Evolutionary conservation across 2,329 filamentous ascomycete genomes (phyloP), one percentile per base, ranked within the genome.

Genomic region (Macrophomina phaseolina): DNA sequence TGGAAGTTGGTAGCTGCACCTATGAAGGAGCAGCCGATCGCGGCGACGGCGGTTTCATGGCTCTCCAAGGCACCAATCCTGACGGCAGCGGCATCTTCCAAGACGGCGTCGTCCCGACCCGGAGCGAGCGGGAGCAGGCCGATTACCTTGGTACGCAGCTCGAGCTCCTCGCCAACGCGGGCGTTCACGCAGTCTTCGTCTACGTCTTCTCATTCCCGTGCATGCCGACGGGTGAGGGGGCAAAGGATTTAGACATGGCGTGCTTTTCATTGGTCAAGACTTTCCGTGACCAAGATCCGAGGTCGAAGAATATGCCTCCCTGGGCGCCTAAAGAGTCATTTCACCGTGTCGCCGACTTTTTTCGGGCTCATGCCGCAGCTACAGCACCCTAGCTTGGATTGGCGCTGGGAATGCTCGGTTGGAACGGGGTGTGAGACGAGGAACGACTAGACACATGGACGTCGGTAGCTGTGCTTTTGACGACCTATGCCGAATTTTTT

Each of bases 11-110:
- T 6, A 18, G 46, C 46, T 49, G 46, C 46, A 18, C 46, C 16
- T 49, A 49, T 18, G 46, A 49, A 18, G 46, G 46, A 49, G 46
- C 46, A 18, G 46, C 46, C 11, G n/a, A 28, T 0, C 46, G 46
- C 3, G 46, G 46, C 2, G 46, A 49, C 5, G 46, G 46, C 2
- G 46, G 46, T 14, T 49, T 49, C 46, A 4, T 49, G n/a, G 16
- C 30, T 4, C 46, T 49, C 46, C 16, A 49, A 18, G 46, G 46
- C 4, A n/a, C 14, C 9, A 49, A 49, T 49, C 46, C 46, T 28
- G 46, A 49, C 46, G 46, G 46, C 46, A 49, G 46, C 18, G 46
- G 46, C 18, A 49, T 49, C 46, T 49, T 49, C 4, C 46, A 49
- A 49, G 46, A 11, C 18, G 46, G 5, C 46, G 46, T 49, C 46